Evolutionary conservation across 495 filamentous ascomycete genomes (phyloP).

Genomic region (Neurospora discreta): DNA sequence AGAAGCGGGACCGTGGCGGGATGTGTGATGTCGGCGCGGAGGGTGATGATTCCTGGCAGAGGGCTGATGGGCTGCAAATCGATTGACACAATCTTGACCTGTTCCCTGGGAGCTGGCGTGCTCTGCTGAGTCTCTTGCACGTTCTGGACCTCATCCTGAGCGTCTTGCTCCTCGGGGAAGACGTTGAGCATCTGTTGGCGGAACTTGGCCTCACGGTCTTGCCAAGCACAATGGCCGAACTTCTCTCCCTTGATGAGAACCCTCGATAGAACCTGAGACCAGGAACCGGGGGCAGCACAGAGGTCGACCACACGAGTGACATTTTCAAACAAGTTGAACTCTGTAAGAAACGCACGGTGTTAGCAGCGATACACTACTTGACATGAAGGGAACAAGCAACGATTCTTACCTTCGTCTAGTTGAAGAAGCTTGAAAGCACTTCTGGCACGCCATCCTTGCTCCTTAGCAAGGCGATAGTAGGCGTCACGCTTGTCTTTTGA

Average conservation of each 20-base stretch:
- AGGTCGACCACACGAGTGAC: conserved; percentile 94
- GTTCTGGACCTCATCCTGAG: conserved; percentile 10
- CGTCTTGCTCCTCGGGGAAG: conserved; percentile 17
- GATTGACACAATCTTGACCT: conserved; percentile 89
- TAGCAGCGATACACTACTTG: not conserved
- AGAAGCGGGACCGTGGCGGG: conserved; percentile 87
- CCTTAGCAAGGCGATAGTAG: conserved; percentile 95
- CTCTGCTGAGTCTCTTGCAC: not conserved
- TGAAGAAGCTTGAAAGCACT: conserved; percentile 96
- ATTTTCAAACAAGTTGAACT: conserved; percentile 82
- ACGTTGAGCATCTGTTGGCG: conserved; percentile 43
- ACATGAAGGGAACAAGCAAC: not conserved
- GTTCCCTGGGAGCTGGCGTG: conserved; percentile 38
- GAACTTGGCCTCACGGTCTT: conserved; percentile 60
- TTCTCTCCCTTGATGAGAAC: conserved; percentile 87
- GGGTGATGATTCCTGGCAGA: conserved; percentile 77
- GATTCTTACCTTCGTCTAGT: conserved; percentile 58
- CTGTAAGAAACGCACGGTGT: conserved; percentile 16
- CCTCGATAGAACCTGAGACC: conserved; percentile 90
- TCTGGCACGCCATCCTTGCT: conserved; percentile 94
- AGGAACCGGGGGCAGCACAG: conserved; percentile 90
- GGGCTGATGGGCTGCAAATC: conserved; percentile 94
- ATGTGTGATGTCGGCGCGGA: conserved; percentile 94
- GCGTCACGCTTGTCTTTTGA: conserved; percentile 98
- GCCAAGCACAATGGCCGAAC: conserved; percentile 73